A percentile compares a stretch with the other conserved stretches of the same genome.
phyloP scores from a whole-genome alignment of 345 rosid species.

The Salix suchowensis region DNA sequence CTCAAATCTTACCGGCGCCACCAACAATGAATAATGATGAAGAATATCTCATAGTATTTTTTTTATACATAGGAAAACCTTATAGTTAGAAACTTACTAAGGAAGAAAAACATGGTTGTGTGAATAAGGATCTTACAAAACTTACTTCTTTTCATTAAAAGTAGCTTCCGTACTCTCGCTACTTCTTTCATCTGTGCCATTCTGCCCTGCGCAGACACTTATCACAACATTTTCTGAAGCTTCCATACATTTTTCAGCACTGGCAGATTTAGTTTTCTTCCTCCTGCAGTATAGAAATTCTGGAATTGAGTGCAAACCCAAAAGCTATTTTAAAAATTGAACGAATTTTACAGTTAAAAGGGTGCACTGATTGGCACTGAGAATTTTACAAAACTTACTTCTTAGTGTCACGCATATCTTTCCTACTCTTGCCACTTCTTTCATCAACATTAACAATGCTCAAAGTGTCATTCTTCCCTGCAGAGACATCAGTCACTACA shows the following conservation, averaged over 20 bases:
- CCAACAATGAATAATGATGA: background rate
- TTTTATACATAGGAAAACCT: background rate
- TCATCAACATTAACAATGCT: conserved; percentile 22
- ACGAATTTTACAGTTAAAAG: background rate
- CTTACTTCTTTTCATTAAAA: conserved; percentile 34
- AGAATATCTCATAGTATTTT: background rate
- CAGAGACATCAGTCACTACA: conserved; percentile 16
- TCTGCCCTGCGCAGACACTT: conserved; percentile 19
- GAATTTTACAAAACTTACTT: conserved; percentile 30
- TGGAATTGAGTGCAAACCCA: background rate
- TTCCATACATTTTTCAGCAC: conserved; percentile 36
- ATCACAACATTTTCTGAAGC: conserved; percentile 19
- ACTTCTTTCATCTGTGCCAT: conserved; percentile 29
- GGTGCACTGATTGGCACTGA: background rate
- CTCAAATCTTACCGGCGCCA: background rate
- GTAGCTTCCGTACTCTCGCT: conserved; percentile 16
- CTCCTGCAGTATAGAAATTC: conserved; percentile 36
- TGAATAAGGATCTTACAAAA: background rate
- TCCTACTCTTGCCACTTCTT: conserved; percentile 22
- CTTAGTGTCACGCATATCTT: conserved; percentile 18
- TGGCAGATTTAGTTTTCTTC: conserved; percentile 55
- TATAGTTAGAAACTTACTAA: background rate
- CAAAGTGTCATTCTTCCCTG: conserved; percentile 27
- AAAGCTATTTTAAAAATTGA: background rate
- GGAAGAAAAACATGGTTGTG: background rate